Evolutionary conservation across 1,284 basidiomycete genomes (phyloP), one percentile per base, ranked within the genome.

Genomic region (Cryptococcus amylolentus): DNA sequence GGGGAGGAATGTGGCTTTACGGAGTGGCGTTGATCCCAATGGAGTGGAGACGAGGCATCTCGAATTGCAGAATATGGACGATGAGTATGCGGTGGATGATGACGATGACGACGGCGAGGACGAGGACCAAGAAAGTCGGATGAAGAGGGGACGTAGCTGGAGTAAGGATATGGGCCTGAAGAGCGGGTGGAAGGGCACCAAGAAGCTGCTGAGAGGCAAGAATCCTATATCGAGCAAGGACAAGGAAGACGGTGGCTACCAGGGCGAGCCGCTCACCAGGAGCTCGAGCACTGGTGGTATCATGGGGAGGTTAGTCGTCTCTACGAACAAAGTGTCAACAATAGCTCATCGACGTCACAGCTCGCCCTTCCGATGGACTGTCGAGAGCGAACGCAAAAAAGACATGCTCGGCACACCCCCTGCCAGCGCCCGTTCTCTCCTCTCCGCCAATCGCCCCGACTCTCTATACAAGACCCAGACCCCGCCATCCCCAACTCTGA

Each of bases 261-360:
- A 54, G 13, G 73, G 75, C 20, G 69, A 65, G 6, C 73, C 76
- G 2, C 59, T 77, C 28, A 72, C 69, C 58, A 77, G 76, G 65
- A 73, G 70, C 43, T 60, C 71, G 52, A 70, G 69, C 28, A 71
- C 71, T 8, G 72, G 73, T 37, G 71, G 73, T 16, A 60, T 75
- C 40, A 73, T 69, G 27, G 70, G 70, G 54, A 55, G 65, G 66
- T 76, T 40, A 68, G 69, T 70, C 4, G 10, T 41, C 23, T 9
- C 44, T 39, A 26, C 37, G 37, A 26, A 23, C 26, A 31, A 48
- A 42, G 20, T 27, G 16, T 37, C 47, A 14, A 52, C 48, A n/a
- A 43, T 6, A 20, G 38, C 51, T 42, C 13, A 16, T 42, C 8
- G 23, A 18, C 41, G 16, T 38, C 7, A 13, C 52, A 74, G 72